Percentiles rank a stretch among this genome's conserved stretches.
Conservation (phyloP, 176 grass and related monocot species). For the Chrysopogon serrulatus region DNA sequence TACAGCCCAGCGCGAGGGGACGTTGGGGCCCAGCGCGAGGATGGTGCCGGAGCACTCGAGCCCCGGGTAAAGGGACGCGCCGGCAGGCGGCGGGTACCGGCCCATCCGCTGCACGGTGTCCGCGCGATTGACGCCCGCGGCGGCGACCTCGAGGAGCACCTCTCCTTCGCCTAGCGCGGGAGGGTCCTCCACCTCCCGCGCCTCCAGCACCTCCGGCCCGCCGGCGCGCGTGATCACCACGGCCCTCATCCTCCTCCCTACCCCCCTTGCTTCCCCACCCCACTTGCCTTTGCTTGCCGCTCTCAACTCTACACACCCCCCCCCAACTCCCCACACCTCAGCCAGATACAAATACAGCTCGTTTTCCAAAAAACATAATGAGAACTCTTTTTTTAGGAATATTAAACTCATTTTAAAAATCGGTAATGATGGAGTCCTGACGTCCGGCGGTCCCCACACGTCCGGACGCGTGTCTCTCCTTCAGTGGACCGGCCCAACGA, state of each 20-base stretch:
- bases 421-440: too few species aligned
- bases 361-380: too few species aligned
- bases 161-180: slow-evolving; percentile 47
- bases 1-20: slow-evolving; percentile 41
- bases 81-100: slow-evolving; percentile 43
- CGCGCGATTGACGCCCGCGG: slow-evolving; percentile 68
- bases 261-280: neutral
- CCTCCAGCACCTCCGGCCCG: slow-evolving; percentile 60
- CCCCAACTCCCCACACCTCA: too few species aligned
- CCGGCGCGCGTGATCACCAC: slow-evolving; percentile 66
- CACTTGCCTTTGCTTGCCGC: neutral
- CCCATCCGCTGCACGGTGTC: slow-evolving; percentile 75
- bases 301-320: neutral
- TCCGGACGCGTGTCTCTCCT: too few species aligned
- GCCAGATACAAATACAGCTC: too few species aligned
- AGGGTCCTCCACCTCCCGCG: slow-evolving; percentile 60
- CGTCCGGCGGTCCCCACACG: too few species aligned
- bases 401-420: too few species aligned
- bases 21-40: slow-evolving; percentile 40
- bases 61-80: slow-evolving; percentile 59
- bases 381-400: too few species aligned
- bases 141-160: slow-evolving; percentile 62
- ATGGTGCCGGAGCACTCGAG: slow-evolving; percentile 85
- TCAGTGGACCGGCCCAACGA: too few species aligned
- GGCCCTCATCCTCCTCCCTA: slow-evolving; percentile 52